Evolutionary conservation across 441 rosid genomes (phyloP), one percentile per base, ranked within the genome.

Genomic region (Populus hybrid): DNA sequence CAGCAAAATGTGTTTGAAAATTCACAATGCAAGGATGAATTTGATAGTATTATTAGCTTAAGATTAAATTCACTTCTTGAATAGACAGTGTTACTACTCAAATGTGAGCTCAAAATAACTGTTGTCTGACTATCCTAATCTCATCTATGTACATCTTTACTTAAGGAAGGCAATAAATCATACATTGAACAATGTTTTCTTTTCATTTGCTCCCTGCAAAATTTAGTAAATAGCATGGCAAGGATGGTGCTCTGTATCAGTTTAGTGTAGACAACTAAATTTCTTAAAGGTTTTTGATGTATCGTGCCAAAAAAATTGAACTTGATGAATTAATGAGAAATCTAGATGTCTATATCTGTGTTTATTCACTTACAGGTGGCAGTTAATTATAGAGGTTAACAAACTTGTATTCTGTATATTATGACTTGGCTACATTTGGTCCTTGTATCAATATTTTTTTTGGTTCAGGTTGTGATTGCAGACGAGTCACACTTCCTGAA

Each of bases 401-500:
- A 64, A 70, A 18, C 42, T 57, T 21, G 24, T 34, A 36, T n/a
- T 63, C 26, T 71, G 34, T n/a, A 42, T 67, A 59, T 71, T 79
- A 12, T 71, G 30, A 40, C 32, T 63, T 69, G 75, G 66, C 69
- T 71, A 46, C 71, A 71, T 35, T 69, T 80, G 76, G 75, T 81
- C 76, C 69, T 84, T 70, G 14, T 67, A 67, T 69, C 80, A 64
- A 70, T 81, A 11, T 75, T 75, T 81, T 82, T 80, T 40, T 16
- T 53, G 16, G 61, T 82, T 70, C 83, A 95, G 99, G 88, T 96
- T 86, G 98, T 96, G 86, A 93, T 96, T 81, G 99, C 98, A 59
- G 99, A 96, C 79, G 99, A 96, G 85, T 96, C 98, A 1, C 99
- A 96, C 84, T 96, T 90, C 85, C 83, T 96, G 83, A 96, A 96